Evolutionary conservation across 257 asterid species (phyloP).

Genomic region (Rhazya stricta): DNA sequence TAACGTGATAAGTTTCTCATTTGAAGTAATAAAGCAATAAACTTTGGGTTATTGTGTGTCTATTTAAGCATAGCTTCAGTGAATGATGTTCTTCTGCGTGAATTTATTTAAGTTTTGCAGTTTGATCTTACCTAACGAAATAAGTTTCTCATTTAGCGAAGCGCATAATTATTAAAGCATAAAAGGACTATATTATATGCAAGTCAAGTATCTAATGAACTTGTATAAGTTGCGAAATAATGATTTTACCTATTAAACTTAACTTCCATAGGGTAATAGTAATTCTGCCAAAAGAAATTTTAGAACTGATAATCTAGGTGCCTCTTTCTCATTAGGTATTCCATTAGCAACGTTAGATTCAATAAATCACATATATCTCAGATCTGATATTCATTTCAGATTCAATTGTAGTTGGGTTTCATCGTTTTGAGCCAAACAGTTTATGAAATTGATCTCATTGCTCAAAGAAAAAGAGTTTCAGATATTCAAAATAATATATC

Average conservation of each 20-base stretch:
- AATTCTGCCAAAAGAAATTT: background rate
- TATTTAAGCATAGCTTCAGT: background rate
- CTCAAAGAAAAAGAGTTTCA: background rate
- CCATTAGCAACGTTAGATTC: background rate
- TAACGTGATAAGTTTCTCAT: background rate
- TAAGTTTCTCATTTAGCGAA: background rate
- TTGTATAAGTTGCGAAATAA: background rate
- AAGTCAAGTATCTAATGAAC: constrained; percentile 3
- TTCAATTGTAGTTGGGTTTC: background rate
- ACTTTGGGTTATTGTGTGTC: background rate
- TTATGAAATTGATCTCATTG: background rate
- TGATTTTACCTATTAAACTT: background rate
- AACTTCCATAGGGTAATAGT: background rate
- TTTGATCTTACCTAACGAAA: background rate
- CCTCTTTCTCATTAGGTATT: background rate
- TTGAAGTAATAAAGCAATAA: background rate
- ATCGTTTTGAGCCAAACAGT: background rate
- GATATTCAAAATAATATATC: background rate
- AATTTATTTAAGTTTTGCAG: background rate
- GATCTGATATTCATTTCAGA: background rate
- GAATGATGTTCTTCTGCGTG: background rate
- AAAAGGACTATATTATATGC: background rate
- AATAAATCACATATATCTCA: background rate
- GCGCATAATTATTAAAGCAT: background rate
- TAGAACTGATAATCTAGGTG: background rate